phyloP scores from a whole-genome alignment of 2,329 filamentous ascomycete genomes.

The Cercospora berteroae region DNA sequence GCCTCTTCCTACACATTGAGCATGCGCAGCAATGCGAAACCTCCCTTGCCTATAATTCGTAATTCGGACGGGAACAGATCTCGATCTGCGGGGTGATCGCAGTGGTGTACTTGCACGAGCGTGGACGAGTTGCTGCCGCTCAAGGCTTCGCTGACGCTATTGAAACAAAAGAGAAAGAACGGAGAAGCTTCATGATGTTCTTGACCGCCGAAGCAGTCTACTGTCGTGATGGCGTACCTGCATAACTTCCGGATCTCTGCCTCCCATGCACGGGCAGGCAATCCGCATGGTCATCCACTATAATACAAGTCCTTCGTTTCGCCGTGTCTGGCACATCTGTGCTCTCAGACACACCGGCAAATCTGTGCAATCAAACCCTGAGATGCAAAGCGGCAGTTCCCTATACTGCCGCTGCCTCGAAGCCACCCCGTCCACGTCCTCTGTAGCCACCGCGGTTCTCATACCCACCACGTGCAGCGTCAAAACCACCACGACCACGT shows the following conservation, averaged over 20 bases:
- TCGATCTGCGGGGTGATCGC: background rate
- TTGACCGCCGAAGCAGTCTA: constrained; percentile 1
- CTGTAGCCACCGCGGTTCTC: constrained; percentile 18
- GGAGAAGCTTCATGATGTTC: background rate
- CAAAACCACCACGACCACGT: constrained; percentile 41
- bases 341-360: background rate
- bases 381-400: background rate
- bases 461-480: constrained; percentile 21
- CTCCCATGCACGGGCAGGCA: background rate
- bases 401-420: constrained; percentile 22
- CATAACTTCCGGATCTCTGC: background rate
- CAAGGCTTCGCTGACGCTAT: no score
- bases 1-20: background rate
- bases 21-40: background rate
- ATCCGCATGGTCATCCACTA: constrained; percentile 8
- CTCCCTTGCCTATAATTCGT: no score
- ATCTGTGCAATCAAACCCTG: constrained; percentile 8
- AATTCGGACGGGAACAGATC: background rate
- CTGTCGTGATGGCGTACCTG: background rate
- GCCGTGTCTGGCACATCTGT: background rate
- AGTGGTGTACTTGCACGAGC: no score
- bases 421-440: constrained; percentile 24
- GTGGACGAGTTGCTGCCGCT: no score
- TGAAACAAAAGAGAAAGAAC: background rate
- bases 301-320: constrained; percentile 11